Conservation (phyloP, 2,329 filamentous ascomycete genomes). For the Leptosphaerulina australis region DNA sequence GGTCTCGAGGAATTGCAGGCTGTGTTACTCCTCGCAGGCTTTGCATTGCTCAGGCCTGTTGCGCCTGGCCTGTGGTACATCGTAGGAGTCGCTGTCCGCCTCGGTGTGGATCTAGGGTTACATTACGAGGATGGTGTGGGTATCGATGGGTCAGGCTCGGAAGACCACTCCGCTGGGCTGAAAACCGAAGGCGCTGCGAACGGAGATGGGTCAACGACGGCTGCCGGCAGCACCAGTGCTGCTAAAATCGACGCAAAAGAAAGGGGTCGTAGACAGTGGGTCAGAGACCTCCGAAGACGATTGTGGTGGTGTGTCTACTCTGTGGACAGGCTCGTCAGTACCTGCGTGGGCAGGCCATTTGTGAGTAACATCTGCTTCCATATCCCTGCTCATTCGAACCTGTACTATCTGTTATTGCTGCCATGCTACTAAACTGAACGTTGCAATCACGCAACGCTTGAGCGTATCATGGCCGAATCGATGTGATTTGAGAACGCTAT, state of each 20-base stretch:
- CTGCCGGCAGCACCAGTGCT: constrained; percentile 29
- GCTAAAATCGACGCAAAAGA: constrained; percentile 58
- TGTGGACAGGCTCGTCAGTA: constrained; percentile 91
- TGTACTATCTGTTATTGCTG: neutral
- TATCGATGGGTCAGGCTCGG: constrained; percentile 56
- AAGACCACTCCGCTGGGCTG: constrained; percentile 33
- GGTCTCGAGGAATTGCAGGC: constrained; percentile 91
- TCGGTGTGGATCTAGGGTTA: constrained; percentile 88
- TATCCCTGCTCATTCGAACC: neutral
- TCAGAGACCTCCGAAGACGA: constrained; percentile 81
- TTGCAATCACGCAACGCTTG: too few species aligned
- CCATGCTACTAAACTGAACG: neutral
- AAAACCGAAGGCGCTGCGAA: constrained; percentile 43
- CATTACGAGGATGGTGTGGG: constrained; percentile 88
- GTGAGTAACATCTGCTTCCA: constrained; percentile 45
- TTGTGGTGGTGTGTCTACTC: constrained; percentile 98
- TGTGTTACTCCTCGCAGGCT: constrained; percentile 87
- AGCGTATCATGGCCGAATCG: too few species aligned
- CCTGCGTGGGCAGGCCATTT: constrained; percentile 90
- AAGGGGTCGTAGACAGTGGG: constrained; percentile 76
- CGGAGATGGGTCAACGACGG: constrained; percentile 18
- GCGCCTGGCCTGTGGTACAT: constrained; percentile 97
- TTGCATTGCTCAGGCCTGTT: constrained; percentile 87
- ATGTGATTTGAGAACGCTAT: too few species aligned
- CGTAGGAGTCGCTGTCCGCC: constrained; percentile 85